Evolutionary conservation across 331 rosid species (phyloP), one percentile per base, ranked within the genome.

Genomic region (Malus hybrid): DNA sequence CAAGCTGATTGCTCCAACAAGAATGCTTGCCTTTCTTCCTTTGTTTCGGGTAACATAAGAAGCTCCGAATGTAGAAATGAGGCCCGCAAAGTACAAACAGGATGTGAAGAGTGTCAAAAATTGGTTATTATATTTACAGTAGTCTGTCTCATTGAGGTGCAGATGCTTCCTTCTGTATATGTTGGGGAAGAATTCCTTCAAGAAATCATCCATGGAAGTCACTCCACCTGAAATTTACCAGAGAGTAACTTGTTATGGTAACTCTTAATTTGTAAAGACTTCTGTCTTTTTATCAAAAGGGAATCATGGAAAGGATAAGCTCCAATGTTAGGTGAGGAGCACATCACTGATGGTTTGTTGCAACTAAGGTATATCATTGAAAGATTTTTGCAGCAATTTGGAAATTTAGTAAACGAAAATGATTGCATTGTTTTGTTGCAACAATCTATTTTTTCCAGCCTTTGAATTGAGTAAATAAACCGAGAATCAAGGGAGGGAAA

Each of bases 41-140:
- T 80, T 85, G 57, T 54, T 87, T 84, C 96, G 76, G 64, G 98
- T 91, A 52, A 93, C 84, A 69, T 70, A 4, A 10, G 97, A 93
- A 33, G 98, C 98, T 39, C 75, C 93, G 65, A 93, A 93, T 10
- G 97, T 93, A 69, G 96, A 83, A 71, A 93, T 13, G 0, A 93
- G 93, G 46, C 90, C 97, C 15, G 98, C 93, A 78, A 93, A 79
- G 82, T 93, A 93, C 4, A 93, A 88, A 55, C 96, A 93, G 27
- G 98, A 93, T 19, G 98, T 91, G 62, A 93, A 93, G 63, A 93
- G 96, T 1, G 98, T 93, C 73, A 93, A 86, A 70, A 91, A 67
- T 86, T 93, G 98, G 73, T 83, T 82, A 76, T 93, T 96, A 76
- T 93, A 93, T 89, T 93, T 93, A 78, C 98, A 91, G 83, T 91